phyloP scores from a whole-genome alignment of 768 basidiomycete species.

The Mycena epipterygia region DNA sequence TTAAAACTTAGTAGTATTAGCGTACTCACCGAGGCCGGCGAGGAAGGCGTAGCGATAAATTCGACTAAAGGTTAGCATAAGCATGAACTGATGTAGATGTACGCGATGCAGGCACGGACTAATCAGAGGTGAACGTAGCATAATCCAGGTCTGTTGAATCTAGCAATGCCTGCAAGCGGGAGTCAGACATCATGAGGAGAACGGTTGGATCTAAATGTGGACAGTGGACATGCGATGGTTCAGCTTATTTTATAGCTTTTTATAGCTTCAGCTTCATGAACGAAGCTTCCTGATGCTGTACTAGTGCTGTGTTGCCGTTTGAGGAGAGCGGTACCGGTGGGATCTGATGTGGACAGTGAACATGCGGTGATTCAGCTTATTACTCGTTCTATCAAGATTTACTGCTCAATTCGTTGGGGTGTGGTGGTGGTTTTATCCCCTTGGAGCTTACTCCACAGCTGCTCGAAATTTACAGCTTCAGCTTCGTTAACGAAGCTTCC shows the following conservation, averaged over 20 bases:
- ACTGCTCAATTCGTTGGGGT: constrained; percentile 14
- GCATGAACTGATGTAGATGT: constrained; percentile 15
- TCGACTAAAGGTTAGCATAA: constrained; percentile 25
- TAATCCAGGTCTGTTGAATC: constrained; percentile 20
- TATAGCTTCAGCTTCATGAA: constrained; percentile 13
- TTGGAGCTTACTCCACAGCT: constrained; percentile 14
- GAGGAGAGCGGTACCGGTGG: too few relatives aligned
- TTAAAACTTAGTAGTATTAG: constrained; percentile 13
- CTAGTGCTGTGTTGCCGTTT: constrained; percentile 10
- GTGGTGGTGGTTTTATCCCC: constrained; percentile 16
- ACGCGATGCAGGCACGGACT: constrained; percentile 14
- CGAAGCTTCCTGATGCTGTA: constrained; percentile 12
- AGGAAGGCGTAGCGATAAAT: constrained; percentile 21
- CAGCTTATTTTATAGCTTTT: constrained; percentile 16
- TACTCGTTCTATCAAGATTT: constrained; percentile 10
- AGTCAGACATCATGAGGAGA: constrained; percentile 22
- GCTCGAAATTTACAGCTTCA: constrained; percentile 16
- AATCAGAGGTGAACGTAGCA: constrained; percentile 20
- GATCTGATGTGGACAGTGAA: constrained; percentile 15
- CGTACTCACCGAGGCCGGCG: constrained; percentile 19
- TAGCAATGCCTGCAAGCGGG: constrained; percentile 11
- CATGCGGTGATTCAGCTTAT: constrained; percentile 18
- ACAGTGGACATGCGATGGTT: constrained; percentile 11
- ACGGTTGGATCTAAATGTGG: constrained; percentile 19
- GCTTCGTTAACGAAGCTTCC: constrained; percentile 15